phyloP scores from a whole-genome alignment of 163 green algal species.

The Volvox carteri region DNA sequence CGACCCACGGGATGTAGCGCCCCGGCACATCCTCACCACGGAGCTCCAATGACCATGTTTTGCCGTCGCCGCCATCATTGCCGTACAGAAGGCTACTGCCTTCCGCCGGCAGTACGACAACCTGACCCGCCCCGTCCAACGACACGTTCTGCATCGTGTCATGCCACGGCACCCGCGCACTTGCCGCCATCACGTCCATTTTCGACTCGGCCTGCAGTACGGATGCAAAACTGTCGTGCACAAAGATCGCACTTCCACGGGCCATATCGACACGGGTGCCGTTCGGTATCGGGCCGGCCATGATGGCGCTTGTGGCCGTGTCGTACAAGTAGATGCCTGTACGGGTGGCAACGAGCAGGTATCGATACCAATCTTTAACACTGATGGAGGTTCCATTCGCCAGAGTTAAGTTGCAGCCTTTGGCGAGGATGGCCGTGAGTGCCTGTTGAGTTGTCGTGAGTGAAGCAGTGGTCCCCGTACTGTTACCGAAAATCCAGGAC shows the following conservation, averaged over 20 bases:
- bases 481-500: slow-evolving; percentile 1
- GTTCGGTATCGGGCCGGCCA: background rate
- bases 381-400: background rate
- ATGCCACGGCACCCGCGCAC: no score
- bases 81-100: slow-evolving; percentile 17
- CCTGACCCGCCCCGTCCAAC: background rate
- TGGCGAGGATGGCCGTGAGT: background rate
- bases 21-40: background rate
- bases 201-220: background rate
- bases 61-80: background rate
- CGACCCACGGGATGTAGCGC: background rate
- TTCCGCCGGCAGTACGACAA: background rate
- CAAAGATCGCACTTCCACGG: background rate
- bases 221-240: background rate
- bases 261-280: background rate
- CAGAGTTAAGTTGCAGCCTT: background rate
- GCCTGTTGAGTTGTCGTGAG: background rate
- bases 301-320: background rate
- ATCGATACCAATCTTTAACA: slow-evolving; percentile 18
- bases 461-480: background rate
- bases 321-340: slow-evolving; percentile 6
- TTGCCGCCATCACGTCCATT: no score
- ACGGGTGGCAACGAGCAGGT: background rate
- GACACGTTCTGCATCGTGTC: no score
- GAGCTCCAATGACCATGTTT: background rate